phyloP scores from a whole-genome alignment of 106 monocot genomes.

The Acanthochlamys bracteata region DNA sequence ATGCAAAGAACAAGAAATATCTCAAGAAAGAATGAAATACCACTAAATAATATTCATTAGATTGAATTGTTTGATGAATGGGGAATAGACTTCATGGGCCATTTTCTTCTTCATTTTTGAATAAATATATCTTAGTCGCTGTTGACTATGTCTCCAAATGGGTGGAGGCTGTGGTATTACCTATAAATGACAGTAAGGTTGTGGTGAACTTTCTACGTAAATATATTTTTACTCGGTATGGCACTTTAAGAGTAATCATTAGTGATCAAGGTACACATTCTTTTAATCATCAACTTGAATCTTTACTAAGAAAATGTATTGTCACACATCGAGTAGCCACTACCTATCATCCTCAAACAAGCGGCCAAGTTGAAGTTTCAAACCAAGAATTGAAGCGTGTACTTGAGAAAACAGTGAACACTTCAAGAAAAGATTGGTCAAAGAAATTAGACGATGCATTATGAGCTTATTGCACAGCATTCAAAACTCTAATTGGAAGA shows the following conservation, averaged over 20 bases:
- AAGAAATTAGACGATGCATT: neutral
- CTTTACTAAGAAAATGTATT: constrained; percentile 2
- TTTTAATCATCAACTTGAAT: neutral
- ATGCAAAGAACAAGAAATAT: neutral
- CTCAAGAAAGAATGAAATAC: neutral
- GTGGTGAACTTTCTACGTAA: neutral
- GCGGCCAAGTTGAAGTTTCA: constrained; percentile 2
- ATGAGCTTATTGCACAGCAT: constrained; percentile 4
- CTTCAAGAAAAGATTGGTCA: constrained; percentile 1
- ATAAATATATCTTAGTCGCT: neutral
- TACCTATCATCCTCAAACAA: constrained; percentile 9
- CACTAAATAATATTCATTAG: neutral
- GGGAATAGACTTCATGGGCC: constrained; percentile 7
- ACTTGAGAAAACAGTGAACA: neutral
- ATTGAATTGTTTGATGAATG: neutral
- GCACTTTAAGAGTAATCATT: neutral
- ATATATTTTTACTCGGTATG: constrained; percentile 6
- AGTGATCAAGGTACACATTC: constrained; percentile 4
- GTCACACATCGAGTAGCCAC: neutral
- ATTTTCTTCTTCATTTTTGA: neutral
- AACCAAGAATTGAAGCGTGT: neutral
- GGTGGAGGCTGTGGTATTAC: neutral
- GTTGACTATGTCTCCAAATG: neutral
- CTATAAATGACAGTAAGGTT: neutral
- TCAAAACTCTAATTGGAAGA: neutral